Evolutionary conservation across 306 rosid species (phyloP), one percentile per base, ranked within the genome.

Genomic region (Citrullus colocynthis): DNA sequence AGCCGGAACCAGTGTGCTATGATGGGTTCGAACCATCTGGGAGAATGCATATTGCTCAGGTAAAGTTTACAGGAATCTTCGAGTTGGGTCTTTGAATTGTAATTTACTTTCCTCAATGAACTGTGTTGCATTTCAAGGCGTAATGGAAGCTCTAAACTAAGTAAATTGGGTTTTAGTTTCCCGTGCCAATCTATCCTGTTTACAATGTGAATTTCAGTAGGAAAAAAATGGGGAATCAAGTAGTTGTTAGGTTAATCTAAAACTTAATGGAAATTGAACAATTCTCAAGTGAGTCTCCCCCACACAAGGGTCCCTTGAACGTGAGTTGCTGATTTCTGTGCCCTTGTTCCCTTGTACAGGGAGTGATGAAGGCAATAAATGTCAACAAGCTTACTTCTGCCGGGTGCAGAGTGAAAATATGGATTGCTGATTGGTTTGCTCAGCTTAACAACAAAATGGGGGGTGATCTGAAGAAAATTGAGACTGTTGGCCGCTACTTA

Each of bases 11-110:
- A 0, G 48, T 91, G 59, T 91, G 97, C 84, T 94, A 94, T 30
- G 98, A 94, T 17, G 97, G 98, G 2, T 94, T 94, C 15, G 97
- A 94, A 73, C 97, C 98, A 42, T 91, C 97, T 12, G 97, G 98
- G 3, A 82, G 97, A 74, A 94, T 94, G 98, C 98, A 94, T 83
- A 91, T 94, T 67, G 97, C 98, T 78, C 98, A 94, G 96, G 98
- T 91, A 66, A 6, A 13, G 58, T 52, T 32, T 60, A 30, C 36
- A 16, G 34, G 60, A 56, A 32, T 36, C 32, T 76, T 4, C 57
- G 18, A 54, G 30, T 45, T 13, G 7, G 49, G 48, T 69, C 37
- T 16, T 51, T 55, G 6, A 24, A 14, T 61, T 61, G 20, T 51
- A 17, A 5, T 65, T 4, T 70, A 9, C 52, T 24, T 69, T 67